Evolutionary conservation across 2,329 filamentous ascomycete species (phyloP).

Genomic region (Aspergillus spinulosporus): DNA sequence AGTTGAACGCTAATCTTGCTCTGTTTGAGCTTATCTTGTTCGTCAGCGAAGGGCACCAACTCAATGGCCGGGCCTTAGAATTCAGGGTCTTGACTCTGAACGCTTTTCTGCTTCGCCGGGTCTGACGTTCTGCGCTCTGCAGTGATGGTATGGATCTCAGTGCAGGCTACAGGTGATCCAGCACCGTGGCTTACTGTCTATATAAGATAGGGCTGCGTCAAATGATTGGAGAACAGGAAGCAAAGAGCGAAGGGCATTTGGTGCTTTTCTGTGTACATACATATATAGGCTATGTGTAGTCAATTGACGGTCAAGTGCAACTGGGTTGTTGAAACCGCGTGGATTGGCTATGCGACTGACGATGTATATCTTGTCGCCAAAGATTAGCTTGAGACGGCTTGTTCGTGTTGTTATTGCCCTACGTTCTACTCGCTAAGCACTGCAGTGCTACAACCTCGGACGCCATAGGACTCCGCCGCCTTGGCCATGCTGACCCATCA

Average conservation of each 20-base stretch:
- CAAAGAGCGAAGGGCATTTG: constrained; percentile 3
- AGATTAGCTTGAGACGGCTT: too few species aligned
- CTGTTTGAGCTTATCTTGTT: constrained; percentile 20
- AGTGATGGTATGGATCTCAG: constrained; percentile 1
- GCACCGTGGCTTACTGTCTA: neutral
- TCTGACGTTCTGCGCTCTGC: constrained; percentile 4
- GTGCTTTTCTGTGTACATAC: constrained; percentile 21
- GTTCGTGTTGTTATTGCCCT: too few species aligned
- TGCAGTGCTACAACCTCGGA: neutral
- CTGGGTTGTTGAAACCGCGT: neutral
- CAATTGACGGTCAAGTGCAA: constrained; percentile 17
- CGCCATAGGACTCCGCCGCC: neutral
- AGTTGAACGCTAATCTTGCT: constrained; percentile 21
- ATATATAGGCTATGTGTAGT: constrained; percentile 21
- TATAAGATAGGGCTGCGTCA: neutral
- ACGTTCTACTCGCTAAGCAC: too few species aligned
- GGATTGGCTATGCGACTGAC: neutral
- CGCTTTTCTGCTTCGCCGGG: neutral
- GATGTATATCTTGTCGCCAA: neutral
- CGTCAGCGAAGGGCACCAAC: constrained; percentile 8
- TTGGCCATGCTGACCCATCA: neutral
- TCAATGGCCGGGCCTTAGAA: neutral
- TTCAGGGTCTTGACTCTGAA: neutral
- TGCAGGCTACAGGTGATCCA: constrained; percentile 5
- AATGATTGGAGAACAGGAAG: neutral